Evolutionary conservation across 345 rosid genomes (phyloP), one percentile per base, ranked within the genome.

Genomic region (Rhizophora mangle): DNA sequence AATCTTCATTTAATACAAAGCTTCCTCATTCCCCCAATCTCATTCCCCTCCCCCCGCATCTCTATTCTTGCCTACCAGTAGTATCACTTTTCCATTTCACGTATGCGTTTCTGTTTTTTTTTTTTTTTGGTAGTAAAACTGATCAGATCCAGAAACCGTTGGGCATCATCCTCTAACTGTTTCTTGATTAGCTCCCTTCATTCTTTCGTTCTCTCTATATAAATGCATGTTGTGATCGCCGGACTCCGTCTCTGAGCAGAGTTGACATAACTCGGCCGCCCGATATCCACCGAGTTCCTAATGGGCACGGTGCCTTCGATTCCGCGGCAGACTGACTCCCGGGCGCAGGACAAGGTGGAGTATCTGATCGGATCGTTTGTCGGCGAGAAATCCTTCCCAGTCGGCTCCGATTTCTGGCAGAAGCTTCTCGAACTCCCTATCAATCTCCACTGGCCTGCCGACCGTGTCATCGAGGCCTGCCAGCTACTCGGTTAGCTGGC

Each of bases 241-340:
- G 62, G 82, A 75, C 82, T 74, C 79, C 62, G 71, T 72, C 58
- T 34, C 55, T 60, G 75, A 84, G 70, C 82, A 68, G 65, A 67
- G 67, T 73, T 80, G 83, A 80, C 80, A 67, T 5, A 46, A 43
- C 60, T 68, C 22, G 31, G 43, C 62, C 47, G 51, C 54, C 67
- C 22, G 32, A 20, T 20, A 39, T 8, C 69, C 53, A 22, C 37
- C 39, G 8, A 65, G 29, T 56, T 71, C 61, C 47, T 27, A 75
- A 92, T 92, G 99, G 98, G 99, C 64, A 89, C 86, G 27, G 92
- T 67, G 69, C 90, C 99, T 78, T 95, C 99, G 20, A 88, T 96
- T 80, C 97, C 96, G 77, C 82, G 85, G 43, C 72, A 63, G 20
- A 43, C 76, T 68, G 78, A 71, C 60, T 21, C 63, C 20, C 71